Conservation (phyloP, 2,329 filamentous ascomycete genomes). For the Pezicula carpinea region DNA sequence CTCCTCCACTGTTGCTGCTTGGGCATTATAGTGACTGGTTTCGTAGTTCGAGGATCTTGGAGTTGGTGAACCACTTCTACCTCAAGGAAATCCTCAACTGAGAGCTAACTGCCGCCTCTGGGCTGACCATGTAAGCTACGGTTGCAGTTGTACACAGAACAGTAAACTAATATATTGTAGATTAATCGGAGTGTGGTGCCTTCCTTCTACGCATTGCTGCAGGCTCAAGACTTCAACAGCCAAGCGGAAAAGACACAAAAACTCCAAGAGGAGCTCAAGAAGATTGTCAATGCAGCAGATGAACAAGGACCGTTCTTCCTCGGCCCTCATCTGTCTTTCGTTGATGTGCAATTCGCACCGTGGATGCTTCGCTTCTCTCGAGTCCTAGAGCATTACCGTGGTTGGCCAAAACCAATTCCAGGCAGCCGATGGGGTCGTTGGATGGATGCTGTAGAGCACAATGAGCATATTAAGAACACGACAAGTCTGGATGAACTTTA, state of each 20-base stretch:
- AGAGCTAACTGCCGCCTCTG: slow-evolving; percentile 74
- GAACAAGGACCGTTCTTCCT: slow-evolving; percentile 30
- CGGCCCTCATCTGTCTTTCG: slow-evolving; percentile 30
- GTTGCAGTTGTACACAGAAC: neutral
- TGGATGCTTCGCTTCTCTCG: slow-evolving; percentile 34
- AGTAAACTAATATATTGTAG: slow-evolving; percentile 33
- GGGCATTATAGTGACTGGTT: too few species aligned
- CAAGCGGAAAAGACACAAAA: slow-evolving; percentile 55
- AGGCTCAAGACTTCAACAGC: slow-evolving; percentile 54
- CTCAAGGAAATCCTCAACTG: slow-evolving; percentile 56
- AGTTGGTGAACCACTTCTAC: slow-evolving; percentile 56
- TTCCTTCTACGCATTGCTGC: slow-evolving; percentile 68
- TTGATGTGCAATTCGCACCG: slow-evolving; percentile 35
- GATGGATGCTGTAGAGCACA: slow-evolving; percentile 33
- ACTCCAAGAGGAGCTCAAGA: slow-evolving; percentile 60
- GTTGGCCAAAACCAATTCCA: slow-evolving; percentile 31
- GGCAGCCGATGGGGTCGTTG: slow-evolving; percentile 32
- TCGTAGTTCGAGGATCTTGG: slow-evolving; percentile 68
- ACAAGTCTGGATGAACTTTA: slow-evolving; percentile 49
- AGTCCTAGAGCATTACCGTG: slow-evolving; percentile 34
- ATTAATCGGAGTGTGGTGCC: slow-evolving; percentile 75
- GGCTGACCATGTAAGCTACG: slow-evolving; percentile 65
- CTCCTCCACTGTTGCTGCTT: neutral
- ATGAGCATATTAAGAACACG: slow-evolving; percentile 33
- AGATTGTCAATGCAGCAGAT: slow-evolving; percentile 31